Evolutionary conservation across 1,139 yeast species (phyloP).

Genomic region (Kurtzmaniella quercitrusa): DNA sequence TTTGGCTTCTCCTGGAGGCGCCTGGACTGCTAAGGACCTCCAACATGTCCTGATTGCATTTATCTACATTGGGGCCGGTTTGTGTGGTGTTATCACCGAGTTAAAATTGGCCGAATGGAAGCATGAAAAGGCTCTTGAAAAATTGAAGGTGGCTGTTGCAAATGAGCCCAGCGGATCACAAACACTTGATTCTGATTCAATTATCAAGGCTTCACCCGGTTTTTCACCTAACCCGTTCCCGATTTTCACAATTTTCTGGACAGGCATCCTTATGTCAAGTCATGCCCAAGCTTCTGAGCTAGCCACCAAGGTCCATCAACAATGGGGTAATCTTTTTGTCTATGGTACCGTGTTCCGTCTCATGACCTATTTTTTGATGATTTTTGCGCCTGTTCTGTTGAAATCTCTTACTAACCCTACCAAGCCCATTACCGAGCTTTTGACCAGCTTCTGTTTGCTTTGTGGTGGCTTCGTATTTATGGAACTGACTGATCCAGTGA

Average conservation of each 20-base stretch:
- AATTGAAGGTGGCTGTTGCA: slow-evolving; percentile 13
- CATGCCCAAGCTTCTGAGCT: slow-evolving; percentile 80
- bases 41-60: slow-evolving; percentile 96
- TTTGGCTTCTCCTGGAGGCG: slow-evolving; percentile 66
- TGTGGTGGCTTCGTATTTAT: slow-evolving; percentile 90
- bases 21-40: slow-evolving; percentile 87
- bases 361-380: slow-evolving; percentile 58
- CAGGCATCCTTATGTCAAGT: slow-evolving; percentile 93
- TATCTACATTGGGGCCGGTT: slow-evolving; percentile 87
- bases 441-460: slow-evolving; percentile 71
- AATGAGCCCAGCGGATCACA: neutral
- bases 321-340: slow-evolving; percentile 85
- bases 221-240: slow-evolving; percentile 92
- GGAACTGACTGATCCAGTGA: slow-evolving; percentile 85
- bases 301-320: slow-evolving; percentile 76
- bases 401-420: slow-evolving; percentile 37
- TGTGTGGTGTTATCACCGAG: slow-evolving; percentile 85
- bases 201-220: slow-evolving; percentile 57
- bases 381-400: slow-evolving; percentile 41
- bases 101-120: slow-evolving; percentile 49
- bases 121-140: slow-evolving; percentile 29
- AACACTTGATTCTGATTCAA: slow-evolving; percentile 5
- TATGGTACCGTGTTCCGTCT: slow-evolving; percentile 76
- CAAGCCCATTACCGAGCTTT: slow-evolving; percentile 77
- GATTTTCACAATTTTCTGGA: slow-evolving; percentile 88